phyloP scores from a whole-genome alignment of 768 basidiomycete genomes.

The Podaxis sp. region DNA sequence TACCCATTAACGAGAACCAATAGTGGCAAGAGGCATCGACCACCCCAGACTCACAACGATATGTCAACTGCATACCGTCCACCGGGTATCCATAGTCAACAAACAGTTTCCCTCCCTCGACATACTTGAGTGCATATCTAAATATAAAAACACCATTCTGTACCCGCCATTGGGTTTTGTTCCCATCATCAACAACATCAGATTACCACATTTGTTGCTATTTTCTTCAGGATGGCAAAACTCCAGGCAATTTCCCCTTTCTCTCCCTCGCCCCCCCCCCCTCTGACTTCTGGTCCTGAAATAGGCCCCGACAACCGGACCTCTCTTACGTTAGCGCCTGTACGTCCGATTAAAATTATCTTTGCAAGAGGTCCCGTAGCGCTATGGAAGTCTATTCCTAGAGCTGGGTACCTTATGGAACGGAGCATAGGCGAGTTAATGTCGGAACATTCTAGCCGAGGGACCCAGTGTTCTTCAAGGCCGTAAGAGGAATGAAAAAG shows the following conservation, averaged over 20 bases:
- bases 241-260: not conserved
- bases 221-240: not conserved
- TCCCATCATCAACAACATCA: conserved; percentile 5
- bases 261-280: not conserved
- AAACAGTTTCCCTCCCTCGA: not conserved
- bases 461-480: not conserved
- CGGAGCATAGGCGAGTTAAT: not conserved
- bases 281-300: not conserved
- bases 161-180: not conserved
- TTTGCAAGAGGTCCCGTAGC: not conserved
- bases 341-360: not conserved
- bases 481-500: not conserved
- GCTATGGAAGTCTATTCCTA: not conserved
- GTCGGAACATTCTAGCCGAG: not conserved
- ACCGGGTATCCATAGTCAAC: not conserved
- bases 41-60: not conserved
- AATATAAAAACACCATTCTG: not conserved
- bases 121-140: not conserved
- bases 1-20: not conserved
- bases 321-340: conserved; percentile 1
- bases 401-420: not conserved
- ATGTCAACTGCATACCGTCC: not conserved
- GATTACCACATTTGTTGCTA: not conserved
- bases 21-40: not conserved
- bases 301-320: conserved; percentile 6